These are phyloP conservation scores for Neostapfia colusana DNA, from an alignment of 176 grass and related monocot genomes.

Conservation along the genomic window DNA sequence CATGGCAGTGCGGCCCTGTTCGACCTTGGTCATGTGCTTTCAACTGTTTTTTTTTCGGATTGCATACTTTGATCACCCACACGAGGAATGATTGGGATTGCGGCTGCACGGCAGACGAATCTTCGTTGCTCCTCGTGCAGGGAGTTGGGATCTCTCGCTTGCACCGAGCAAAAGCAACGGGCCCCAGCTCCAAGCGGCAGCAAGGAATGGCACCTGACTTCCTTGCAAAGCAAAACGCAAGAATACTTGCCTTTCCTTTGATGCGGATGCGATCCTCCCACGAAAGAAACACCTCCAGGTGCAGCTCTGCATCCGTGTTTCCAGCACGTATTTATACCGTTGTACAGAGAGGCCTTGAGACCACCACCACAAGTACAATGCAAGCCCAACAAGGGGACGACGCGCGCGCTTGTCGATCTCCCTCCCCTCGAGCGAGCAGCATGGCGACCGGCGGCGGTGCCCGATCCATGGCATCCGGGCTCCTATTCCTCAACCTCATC, in stretches of 20 bases:
- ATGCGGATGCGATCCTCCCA: not conserved
- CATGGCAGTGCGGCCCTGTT: not conserved
- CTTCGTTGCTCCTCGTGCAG: not conserved
- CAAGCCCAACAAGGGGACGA: not conserved
- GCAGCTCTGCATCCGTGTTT: not conserved
- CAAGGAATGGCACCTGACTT: slow-evolving; percentile 17
- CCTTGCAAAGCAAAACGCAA: slow-evolving; percentile 4
- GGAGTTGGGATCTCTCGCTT: slow-evolving; percentile 26
- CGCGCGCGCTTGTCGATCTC: not conserved
- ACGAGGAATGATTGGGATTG: not conserved
- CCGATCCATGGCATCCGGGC: slow-evolving; percentile 38
- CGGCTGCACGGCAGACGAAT: not conserved
- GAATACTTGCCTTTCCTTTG: not conserved
- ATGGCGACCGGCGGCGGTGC: slow-evolving; percentile 48
- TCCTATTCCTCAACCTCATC: slow-evolving; percentile 88
- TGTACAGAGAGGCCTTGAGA: not conserved
- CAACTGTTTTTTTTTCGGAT: too few relatives aligned
- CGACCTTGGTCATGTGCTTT: not conserved
- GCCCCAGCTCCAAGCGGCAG: not conserved
- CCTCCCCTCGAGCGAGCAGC: not conserved
- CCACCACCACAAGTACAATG: not conserved
- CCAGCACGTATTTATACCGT: not conserved
- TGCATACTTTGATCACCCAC: not conserved
- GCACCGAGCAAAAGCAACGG: not conserved
- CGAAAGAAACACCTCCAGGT: not conserved